Evolutionary conservation across 768 basidiomycete species (phyloP), one percentile per base, ranked within the genome.

Genomic region (Clitopilus passeckerianus): DNA sequence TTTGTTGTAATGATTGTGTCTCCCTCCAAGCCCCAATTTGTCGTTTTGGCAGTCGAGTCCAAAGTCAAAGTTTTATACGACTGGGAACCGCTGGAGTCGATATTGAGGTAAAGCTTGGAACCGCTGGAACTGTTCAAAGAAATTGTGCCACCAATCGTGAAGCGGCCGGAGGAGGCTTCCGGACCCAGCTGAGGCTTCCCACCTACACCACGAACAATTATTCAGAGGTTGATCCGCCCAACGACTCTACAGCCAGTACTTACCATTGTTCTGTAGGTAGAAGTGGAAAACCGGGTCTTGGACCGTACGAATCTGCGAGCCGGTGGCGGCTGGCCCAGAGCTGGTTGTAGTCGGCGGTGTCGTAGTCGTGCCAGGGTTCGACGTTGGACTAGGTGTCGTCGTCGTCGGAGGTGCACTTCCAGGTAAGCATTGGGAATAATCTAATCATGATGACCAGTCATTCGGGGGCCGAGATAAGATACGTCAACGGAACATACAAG

Each of bases 1-100:
- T 65, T 69, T 5, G 78, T 81, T 23, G 77, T 83, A 66, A 85
- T 81, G 65, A 84, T 84, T 14, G 84, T 83, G 62, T 85, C 84
- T 10, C 83, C 83, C 67, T 83, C 82, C 35, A 85, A 74, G 34
- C 75, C 80, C 83, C 83, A 84, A 63, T 82, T 74, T 6, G 78
- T 80, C 18, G 82, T 84, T 4, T 71, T 75, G 12, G 83, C 79
- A 0, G 79, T 75, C 1, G 72, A 61, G 54, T 73, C 77, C 54
- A 84, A 74, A 1, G 74, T 76, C 52, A 85, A 68, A 12, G 80
- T 66, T 64, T 80, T 76, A 69, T 82, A 85, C 8, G 80, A 80
- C 6, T 78, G 71, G 33, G 80, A 70, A 9, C 70, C 77, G 56
- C 64, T 71, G 53, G 66, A 73, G 60, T 79, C 67, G 56, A 82